These are phyloP conservation scores for Lasiosphaeria miniovina DNA, from an alignment of 495 filamentous ascomycete genomes.

Conservation along the genomic window DNA sequence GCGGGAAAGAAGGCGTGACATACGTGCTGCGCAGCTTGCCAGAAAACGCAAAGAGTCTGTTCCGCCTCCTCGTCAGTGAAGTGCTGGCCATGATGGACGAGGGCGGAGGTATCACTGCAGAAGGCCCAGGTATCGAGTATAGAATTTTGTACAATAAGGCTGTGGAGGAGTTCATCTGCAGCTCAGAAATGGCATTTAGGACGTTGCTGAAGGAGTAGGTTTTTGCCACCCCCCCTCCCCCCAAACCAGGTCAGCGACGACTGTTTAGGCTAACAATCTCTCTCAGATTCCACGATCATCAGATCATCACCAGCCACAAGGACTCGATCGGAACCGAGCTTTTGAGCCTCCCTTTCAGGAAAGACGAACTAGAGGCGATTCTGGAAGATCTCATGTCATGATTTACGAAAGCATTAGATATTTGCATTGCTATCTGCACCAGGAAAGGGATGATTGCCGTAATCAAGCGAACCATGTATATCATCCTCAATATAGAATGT, in stretches of 20 bases:
- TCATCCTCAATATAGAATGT: neutral
- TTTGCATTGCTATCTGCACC: neutral
- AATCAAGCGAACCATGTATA: too few species aligned
- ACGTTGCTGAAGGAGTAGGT: slow-evolving; percentile 86
- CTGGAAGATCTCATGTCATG: slow-evolving; percentile 75
- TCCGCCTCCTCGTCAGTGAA: slow-evolving; percentile 78
- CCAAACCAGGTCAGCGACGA: neutral
- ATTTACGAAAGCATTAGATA: slow-evolving; percentile 7
- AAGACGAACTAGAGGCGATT: slow-evolving; percentile 85
- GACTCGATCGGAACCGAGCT: slow-evolving; percentile 82
- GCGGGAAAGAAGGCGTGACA: slow-evolving; percentile 86
- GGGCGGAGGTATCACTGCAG: slow-evolving; percentile 26
- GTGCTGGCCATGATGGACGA: slow-evolving; percentile 69
- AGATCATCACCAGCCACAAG: slow-evolving; percentile 86
- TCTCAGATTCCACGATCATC: slow-evolving; percentile 83
- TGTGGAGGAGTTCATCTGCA: slow-evolving; percentile 93
- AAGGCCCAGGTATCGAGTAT: slow-evolving; percentile 76
- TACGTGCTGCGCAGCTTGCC: slow-evolving; percentile 88
- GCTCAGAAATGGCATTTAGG: slow-evolving; percentile 91
- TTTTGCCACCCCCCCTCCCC: neutral
- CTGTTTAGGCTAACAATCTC: neutral
- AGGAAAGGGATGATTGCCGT: neutral
- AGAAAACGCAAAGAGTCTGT: slow-evolving; percentile 85
- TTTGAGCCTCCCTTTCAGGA: slow-evolving; percentile 78
- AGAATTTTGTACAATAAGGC: slow-evolving; percentile 89